Evolutionary conservation across 1,139 yeast genomes (phyloP), one percentile per base, ranked within the genome.

Genomic region (Blastobotrys illinoisensis): DNA sequence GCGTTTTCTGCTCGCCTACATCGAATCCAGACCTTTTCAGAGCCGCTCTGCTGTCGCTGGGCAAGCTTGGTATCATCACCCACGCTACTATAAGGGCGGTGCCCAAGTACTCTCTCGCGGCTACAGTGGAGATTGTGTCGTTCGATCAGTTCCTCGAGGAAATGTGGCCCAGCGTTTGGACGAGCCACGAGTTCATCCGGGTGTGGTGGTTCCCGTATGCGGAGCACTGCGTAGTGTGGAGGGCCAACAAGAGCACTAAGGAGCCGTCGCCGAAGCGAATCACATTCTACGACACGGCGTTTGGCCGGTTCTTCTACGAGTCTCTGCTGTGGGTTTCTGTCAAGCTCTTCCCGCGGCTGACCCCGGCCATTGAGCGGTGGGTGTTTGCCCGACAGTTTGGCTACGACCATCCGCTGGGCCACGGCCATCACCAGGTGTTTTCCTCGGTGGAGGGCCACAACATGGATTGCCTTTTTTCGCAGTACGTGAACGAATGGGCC

Each of bases 141-240:
- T 89, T 91, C 66, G 86, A 85, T 32, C 80, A 89, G 7, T 74
- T 91, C 49, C 70, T 90, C 62, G 80, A 64, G 83, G 95, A 90
- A 83, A 55, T 63, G 24, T 69, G 72, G 71, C 62, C 66, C 44
- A 75, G 78, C 14, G 72, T 91, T 47, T 93, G 98, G 97, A 81
- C 88, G 7, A 84, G 88, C 53, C 80, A 91, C n/a, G 99, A 93
- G 72, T 93, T 84, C 65, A 85, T 89, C 48, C 80, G 98, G 60
- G 81, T 90, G 51, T 93, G 98, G 98, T 93, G 99, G 98, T 93
- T 88, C 71, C 99, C 99, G 0, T 93, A 93, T 69, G 79, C 95
- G 20, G 81, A 81, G 54, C 85, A 85, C 64, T 88, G 96, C 74
- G 84, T 90, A 40, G 74, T 90, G 52, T 93, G 98, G 97, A 81